A percentile compares a stretch with the other conserved stretches of the same genome.
Conservation (phyloP, 352 stramenopile genomes). For the Pythium aquatile region DNA sequence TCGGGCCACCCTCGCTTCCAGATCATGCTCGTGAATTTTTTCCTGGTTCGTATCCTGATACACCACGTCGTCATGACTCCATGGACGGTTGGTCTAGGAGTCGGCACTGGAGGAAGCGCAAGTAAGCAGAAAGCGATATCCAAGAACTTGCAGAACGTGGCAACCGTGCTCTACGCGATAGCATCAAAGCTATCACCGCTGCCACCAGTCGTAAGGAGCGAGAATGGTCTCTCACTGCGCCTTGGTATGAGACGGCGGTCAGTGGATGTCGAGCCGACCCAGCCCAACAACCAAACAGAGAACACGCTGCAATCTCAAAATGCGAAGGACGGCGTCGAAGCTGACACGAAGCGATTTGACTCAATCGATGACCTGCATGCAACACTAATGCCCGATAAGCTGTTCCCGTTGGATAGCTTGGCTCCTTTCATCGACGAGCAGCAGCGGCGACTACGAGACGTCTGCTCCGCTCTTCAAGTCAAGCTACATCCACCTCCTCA, state of each 20-base stretch:
- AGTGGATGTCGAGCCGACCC: conserved; percentile 1
- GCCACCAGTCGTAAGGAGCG: conserved; percentile 23
- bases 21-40: conserved; percentile 61
- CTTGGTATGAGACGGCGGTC: conserved; percentile 7
- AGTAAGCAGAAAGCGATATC: conserved; percentile 2
- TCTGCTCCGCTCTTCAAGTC: not conserved
- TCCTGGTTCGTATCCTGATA: conserved; percentile 60
- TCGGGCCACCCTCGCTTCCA: conserved; percentile 37
- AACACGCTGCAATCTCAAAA: not conserved
- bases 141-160: conserved; percentile 45
- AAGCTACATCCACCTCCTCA: conserved; percentile 4
- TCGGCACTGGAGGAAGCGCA: not conserved
- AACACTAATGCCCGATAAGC: conserved; percentile 15
- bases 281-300: not conserved
- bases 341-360: not conserved
- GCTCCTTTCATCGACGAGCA: conserved; percentile 18
- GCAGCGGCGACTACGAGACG: conserved; percentile 2
- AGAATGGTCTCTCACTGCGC: not conserved
- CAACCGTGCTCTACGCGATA: conserved; percentile 56
- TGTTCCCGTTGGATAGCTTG: conserved; percentile 6
- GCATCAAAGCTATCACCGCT: conserved; percentile 40
- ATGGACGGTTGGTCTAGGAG: conserved; percentile 43
- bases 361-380: conserved; percentile 13
- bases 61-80: conserved; percentile 54
- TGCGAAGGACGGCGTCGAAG: not conserved